phyloP scores from a whole-genome alignment of 2,329 filamentous ascomycete species.

The Lecanicillium sp. region DNA sequence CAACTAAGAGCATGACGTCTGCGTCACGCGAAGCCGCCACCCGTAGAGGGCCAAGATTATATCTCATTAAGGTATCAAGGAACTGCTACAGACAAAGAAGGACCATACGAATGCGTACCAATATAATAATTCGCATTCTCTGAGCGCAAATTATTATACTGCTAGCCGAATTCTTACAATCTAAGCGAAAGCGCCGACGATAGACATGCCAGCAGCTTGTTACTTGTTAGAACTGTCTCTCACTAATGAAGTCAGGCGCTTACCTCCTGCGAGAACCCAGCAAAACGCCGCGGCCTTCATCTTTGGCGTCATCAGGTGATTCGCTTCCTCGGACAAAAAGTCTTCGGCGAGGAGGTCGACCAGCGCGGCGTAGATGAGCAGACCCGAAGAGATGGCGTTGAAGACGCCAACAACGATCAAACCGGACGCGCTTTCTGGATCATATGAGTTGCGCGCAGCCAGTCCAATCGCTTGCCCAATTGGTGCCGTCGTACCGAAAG shows the following conservation, averaged over 20 bases:
- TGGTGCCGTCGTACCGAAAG: constrained; percentile 56
- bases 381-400: constrained; percentile 57
- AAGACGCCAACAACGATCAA: constrained; percentile 58
- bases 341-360: constrained; percentile 59
- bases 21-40: too few relatives aligned
- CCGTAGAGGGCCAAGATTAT: too few relatives aligned
- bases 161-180: constrained; percentile 3
- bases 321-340: constrained; percentile 53
- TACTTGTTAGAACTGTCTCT: constrained; percentile 7
- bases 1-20: too few relatives aligned
- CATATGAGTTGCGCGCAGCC: constrained; percentile 47
- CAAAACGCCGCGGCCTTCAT: constrained; percentile 46
- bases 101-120: too few relatives aligned
- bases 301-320: constrained; percentile 39
- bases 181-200: constrained; percentile 39
- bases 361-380: constrained; percentile 54
- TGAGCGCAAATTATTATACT: too few relatives aligned
- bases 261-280: constrained; percentile 44
- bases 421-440: constrained; percentile 55
- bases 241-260: constrained; percentile 9
- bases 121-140: too few relatives aligned
- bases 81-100: too few relatives aligned
- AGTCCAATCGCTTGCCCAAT: constrained; percentile 59
- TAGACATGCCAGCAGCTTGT: constrained; percentile 36
- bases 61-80: too few relatives aligned